Evolutionary conservation across 2,329 filamentous ascomycete genomes (phyloP), one percentile per base, ranked within the genome.

Genomic region (Ustilaginoidea virens): DNA sequence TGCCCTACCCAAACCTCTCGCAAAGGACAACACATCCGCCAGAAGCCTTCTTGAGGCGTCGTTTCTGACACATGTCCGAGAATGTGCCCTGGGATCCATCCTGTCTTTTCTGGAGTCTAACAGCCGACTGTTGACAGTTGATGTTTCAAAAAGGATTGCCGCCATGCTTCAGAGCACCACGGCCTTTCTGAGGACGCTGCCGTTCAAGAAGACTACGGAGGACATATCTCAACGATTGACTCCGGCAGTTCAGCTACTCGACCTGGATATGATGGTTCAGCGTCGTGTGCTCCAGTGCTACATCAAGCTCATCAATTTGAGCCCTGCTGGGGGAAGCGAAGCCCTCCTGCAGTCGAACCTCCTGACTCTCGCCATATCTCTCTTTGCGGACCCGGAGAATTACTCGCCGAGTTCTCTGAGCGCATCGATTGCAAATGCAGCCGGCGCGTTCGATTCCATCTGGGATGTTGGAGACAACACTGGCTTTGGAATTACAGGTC

Each of bases 401-500:
- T 92, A 92, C 46, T 74, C 74, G 0, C 76, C 81, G 11, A 87
- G 74, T 42, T 87, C 85, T 2, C 52, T 96, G 27, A 92, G 87
- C 44, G 80, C 82, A 10, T 83, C 86, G 0, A 94, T 98, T 44
- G 87, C 87, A 12, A 90, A 78, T 39, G 81, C 86, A 11, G 81
- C 85, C 1, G 83, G 81, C 5, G 80, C 74, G 3, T 94, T 96
- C 44, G 90, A 98, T 43, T 86, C 75, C 1, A 72, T 98, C 22
- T 98, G 90, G 90, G 87, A 96, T 37, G 71, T 93, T 5, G 80
- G 76, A 7, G 90, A 98, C 49, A 96, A 96, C 46, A 86, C 77
- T 42, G 87, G 86, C 1, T 96, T 93, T 51, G 90, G 92, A 3
- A 77, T 98, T 11, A 92, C 82, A 7, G 82, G 86, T 1, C 60